Percentiles rank a stretch among this genome's conserved stretches.
phyloP scores from a whole-genome alignment of 139 green algal genomes.

The Gonium pectorale region DNA sequence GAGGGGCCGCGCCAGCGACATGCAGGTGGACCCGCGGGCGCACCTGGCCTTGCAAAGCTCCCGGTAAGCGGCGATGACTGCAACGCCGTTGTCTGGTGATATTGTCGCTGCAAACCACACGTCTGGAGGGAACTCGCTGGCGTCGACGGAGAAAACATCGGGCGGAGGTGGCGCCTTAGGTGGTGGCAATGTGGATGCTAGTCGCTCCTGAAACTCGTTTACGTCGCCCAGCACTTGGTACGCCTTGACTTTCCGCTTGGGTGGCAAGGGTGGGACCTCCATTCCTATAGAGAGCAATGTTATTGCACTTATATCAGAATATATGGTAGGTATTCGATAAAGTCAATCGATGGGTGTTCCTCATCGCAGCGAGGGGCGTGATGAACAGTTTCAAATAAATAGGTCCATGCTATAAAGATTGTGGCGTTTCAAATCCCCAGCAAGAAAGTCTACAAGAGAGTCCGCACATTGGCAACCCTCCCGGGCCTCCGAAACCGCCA shows the following conservation, averaged over 20 bases:
- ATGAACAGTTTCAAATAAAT: too few relatives aligned
- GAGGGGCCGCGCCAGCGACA: not conserved
- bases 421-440: too few relatives aligned
- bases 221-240: conserved; percentile 53
- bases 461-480: too few relatives aligned
- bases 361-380: too few relatives aligned
- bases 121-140: conserved; percentile 39
- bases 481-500: too few relatives aligned
- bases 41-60: conserved; percentile 50
- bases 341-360: too few relatives aligned
- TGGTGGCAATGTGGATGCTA: conserved; percentile 22
- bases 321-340: too few relatives aligned
- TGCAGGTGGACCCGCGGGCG: not conserved
- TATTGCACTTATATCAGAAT: too few relatives aligned
- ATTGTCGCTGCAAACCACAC: conserved; percentile 53
- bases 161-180: conserved; percentile 2
- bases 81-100: conserved; percentile 46
- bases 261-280: too few relatives aligned
- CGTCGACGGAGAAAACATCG: conserved; percentile 32
- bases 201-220: conserved; percentile 32
- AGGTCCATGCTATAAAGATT: too few relatives aligned
- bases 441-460: too few relatives aligned
- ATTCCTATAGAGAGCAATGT: too few relatives aligned
- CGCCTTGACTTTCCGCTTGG: conserved; percentile 36
- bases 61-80: conserved; percentile 41